phyloP scores from a whole-genome alignment of 805 yeast genomes.

The Starmerella apicola region DNA sequence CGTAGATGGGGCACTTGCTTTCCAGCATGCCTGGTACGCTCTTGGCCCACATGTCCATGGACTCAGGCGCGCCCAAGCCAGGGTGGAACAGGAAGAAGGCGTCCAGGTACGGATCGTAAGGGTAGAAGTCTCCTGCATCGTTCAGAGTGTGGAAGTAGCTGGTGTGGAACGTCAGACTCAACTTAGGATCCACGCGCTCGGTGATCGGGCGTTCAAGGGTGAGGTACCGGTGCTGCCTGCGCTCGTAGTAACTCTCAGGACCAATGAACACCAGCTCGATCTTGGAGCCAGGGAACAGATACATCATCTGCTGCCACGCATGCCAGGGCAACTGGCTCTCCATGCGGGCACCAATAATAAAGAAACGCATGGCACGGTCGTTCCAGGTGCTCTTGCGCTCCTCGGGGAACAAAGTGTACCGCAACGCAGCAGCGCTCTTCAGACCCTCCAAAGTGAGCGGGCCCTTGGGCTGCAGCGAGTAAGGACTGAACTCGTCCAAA shows the following conservation, averaged over 20 bases:
- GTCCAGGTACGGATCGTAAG: conserved; percentile 94
- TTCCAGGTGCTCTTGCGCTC: conserved; percentile 47
- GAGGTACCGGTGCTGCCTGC: conserved; percentile 50
- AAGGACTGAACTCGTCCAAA: conserved; percentile 77
- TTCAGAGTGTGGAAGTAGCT: conserved; percentile 84
- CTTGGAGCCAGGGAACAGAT: conserved; percentile 66
- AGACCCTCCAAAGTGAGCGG: conserved; percentile 86
- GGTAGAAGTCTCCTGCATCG: conserved; percentile 88
- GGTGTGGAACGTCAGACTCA: conserved; percentile 72
- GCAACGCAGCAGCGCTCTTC: conserved; percentile 81
- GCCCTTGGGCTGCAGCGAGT: conserved; percentile 67
- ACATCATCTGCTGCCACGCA: conserved; percentile 89
- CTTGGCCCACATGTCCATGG: conserved; percentile 69
- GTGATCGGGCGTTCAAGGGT: conserved; percentile 40
- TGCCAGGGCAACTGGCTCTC: conserved; percentile 89
- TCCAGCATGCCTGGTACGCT: conserved; percentile 78
- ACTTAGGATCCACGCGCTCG: conserved; percentile 58
- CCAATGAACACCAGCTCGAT: conserved; percentile 89
- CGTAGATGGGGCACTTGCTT: conserved; percentile 82
- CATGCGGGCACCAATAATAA: conserved; percentile 81
- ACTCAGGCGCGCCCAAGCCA: conserved; percentile 74
- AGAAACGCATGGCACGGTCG: conserved; percentile 81
- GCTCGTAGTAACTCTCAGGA: conserved; percentile 77
- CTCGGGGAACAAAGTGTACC: conserved; percentile 76
- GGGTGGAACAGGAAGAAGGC: conserved; percentile 92